Base-by-base conservation (phyloP, 2,329 filamentous ascomycete species). In the Apiospora marii region DNA sequence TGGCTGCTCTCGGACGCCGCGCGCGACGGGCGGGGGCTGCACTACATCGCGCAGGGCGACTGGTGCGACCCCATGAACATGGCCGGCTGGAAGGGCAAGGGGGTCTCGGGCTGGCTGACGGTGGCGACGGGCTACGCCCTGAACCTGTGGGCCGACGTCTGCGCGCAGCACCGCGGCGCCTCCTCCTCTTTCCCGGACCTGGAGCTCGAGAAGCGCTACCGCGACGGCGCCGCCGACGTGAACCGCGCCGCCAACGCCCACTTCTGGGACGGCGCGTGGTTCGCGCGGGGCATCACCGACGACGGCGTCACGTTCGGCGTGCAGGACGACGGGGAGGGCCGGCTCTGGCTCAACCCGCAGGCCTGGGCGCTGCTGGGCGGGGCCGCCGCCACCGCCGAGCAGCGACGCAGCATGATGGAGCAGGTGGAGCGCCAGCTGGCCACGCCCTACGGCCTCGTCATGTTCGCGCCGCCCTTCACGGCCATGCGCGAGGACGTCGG, bases 1-100 rank as follows among this genome's bases (percentile, higher is more conserved):
- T 90, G 87, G 86, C 81, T 90, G 0, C 82, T 89, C 8, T 76
- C 79, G 2, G 82, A 49, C 24, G 34, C 72, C 24, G 67, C 86
- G 2, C 86, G 87, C 69, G 88, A 90, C 74, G 78, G 84, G 30
- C 85, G 87, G 4, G 88, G 88, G 0, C 82, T 90, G 8, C 88
- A 86, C 77, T 90, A 86, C 80, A 89, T 90, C 74, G 87, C 87
- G 0, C 87, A 89, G 78, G 88, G 88, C 48, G 88, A 90, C 77
- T 90, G 88, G 88, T 90, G 88, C 75, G 88, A 90, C 73, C 88
- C 88, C 4, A 88, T 90, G 85, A 90, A 90, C 79, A 90, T 90
- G 88, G 88, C 89, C n/a, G 87, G 87, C 4, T 87, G 87, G 77
- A 89, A 88, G 77, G 88, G 88, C 51, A 84, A 85, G 70, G 88